Evolutionary conservation across 2,329 filamentous ascomycete genomes (phyloP).

Genomic region (Aspergillus tanneri): DNA sequence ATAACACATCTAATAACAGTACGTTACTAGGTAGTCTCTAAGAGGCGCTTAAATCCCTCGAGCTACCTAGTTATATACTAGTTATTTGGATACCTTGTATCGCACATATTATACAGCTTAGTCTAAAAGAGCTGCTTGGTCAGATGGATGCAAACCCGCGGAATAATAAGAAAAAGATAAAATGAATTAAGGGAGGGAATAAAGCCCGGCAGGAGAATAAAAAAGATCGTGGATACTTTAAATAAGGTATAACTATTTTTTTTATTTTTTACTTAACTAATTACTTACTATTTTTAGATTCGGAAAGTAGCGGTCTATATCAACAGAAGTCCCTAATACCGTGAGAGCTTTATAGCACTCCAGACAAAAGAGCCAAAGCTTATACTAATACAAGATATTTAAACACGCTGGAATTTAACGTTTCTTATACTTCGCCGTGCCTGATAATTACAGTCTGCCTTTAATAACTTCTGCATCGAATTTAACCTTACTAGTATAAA

Average conservation of each 20-base stretch:
- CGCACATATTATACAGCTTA: slow-evolving; percentile 12
- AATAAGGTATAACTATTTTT: not conserved
- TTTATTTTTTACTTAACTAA: not conserved
- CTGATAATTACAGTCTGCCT: not conserved
- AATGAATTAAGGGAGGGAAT: not conserved
- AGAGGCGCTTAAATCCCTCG: slow-evolving; percentile 1
- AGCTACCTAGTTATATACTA: not conserved
- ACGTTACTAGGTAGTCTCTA: not conserved
- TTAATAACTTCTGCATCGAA: not conserved
- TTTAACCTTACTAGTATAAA: not conserved
- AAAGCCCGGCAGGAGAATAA: slow-evolving; percentile 2
- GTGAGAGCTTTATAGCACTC: not conserved
- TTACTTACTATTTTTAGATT: not conserved
- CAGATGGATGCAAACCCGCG: not conserved
- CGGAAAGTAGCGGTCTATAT: not conserved
- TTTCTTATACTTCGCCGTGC: not conserved
- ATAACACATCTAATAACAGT: not conserved
- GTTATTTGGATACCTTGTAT: slow-evolving; percentile 15
- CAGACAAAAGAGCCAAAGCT: not conserved
- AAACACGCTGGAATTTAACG: not conserved
- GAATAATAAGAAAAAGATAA: slow-evolving; percentile 5
- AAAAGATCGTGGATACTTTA: slow-evolving; percentile 4
- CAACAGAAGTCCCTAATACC: not conserved
- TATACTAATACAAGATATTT: not conserved
- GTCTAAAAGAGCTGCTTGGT: slow-evolving; percentile 10